A percentile compares a stretch with the other conserved stretches of the same genome.
These are phyloP conservation scores for Datura wrightii DNA, from an alignment of 257 asterid species.

Conservation along the genomic window DNA sequence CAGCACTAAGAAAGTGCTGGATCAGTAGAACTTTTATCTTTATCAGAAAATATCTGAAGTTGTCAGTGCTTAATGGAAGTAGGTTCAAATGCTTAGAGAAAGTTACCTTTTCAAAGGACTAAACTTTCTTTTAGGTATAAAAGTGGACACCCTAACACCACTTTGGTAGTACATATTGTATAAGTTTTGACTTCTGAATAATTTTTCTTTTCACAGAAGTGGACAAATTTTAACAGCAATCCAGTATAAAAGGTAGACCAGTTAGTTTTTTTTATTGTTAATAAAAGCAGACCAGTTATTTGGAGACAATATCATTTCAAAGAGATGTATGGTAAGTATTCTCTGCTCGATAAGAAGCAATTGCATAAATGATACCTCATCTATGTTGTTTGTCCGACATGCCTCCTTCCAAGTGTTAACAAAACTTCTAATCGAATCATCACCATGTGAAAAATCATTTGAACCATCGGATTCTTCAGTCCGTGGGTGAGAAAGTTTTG, in stretches of 20 bases:
- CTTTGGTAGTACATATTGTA: not conserved
- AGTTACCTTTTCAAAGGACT: not conserved
- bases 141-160: not conserved
- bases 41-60: not conserved
- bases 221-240: not conserved
- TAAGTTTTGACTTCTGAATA: not conserved
- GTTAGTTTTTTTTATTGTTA: not conserved
- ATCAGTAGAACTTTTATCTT: not conserved
- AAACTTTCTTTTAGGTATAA: not conserved
- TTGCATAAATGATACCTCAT: constrained; percentile 61
- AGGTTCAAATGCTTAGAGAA: constrained; percentile 14
- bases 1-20: constrained; percentile 3
- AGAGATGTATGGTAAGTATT: not conserved
- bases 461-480: constrained; percentile 30
- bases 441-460: constrained; percentile 43
- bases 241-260: not conserved
- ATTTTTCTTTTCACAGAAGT: not conserved
- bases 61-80: constrained; percentile 20
- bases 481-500: constrained; percentile 26
- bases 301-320: constrained; percentile 23
- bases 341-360: constrained; percentile 11
- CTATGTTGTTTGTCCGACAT: constrained; percentile 55
- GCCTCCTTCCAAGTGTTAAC: constrained; percentile 83
- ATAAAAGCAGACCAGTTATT: constrained; percentile 9
- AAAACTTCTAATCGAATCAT: constrained; percentile 64